These are phyloP conservation scores for Arthrobotrys entomopaga DNA, from an alignment of 2,329 filamentous ascomycete genomes.

Conservation along the genomic window DNA sequence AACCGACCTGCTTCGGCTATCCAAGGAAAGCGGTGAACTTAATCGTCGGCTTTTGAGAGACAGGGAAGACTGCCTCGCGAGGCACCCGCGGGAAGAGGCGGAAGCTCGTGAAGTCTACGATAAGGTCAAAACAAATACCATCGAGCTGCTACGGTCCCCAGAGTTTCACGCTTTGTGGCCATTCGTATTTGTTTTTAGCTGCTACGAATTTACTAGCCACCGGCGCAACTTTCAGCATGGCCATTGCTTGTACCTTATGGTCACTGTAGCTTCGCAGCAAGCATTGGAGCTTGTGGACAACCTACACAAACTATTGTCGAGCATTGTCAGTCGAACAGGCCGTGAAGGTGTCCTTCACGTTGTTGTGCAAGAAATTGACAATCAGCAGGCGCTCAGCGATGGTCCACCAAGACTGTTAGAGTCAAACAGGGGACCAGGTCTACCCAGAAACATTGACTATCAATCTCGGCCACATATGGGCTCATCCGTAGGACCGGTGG, in stretches of 20 bases:
- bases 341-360: constrained; percentile 21
- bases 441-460: constrained; percentile 40
- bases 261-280: constrained; percentile 29
- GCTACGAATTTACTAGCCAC: constrained; percentile 51
- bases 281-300: constrained; percentile 1
- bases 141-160: constrained; percentile 16
- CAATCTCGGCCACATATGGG: constrained; percentile 39
- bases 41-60: constrained; percentile 40
- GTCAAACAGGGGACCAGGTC: constrained; percentile 25
- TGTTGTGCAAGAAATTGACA: constrained; percentile 39
- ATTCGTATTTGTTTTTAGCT: constrained; percentile 45
- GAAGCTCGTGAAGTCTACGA: constrained; percentile 28
- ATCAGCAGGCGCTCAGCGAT: constrained; percentile 6
- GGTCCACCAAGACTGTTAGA: constrained; percentile 27
- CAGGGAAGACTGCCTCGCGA: constrained; percentile 38
- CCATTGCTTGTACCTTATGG: constrained; percentile 50
- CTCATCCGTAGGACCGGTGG: constrained; percentile 30
- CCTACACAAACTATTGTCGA: constrained; percentile 11
- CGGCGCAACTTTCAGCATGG: constrained; percentile 47
- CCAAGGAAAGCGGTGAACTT: constrained; percentile 40
- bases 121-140: constrained; percentile 3
- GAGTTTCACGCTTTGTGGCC: constrained; percentile 31
- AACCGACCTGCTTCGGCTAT: constrained; percentile 46
- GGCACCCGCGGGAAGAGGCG: constrained; percentile 28
- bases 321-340: constrained; percentile 14